These are phyloP conservation scores for Neurospora sp. DNA, from an alignment of 495 filamentous ascomycete genomes.

Conservation along the genomic window DNA sequence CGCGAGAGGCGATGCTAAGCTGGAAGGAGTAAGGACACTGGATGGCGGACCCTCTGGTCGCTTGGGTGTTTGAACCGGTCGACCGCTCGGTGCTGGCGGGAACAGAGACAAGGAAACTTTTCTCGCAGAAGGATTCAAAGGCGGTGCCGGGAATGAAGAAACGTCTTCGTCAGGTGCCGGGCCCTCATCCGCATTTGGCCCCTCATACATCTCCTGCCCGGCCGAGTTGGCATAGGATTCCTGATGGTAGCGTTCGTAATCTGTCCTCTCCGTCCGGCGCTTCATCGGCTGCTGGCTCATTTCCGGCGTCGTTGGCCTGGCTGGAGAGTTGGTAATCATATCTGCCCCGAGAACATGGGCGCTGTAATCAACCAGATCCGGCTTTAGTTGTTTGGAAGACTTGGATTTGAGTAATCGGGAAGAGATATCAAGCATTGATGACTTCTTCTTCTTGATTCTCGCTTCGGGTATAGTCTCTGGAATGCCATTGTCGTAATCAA, in stretches of 20 bases:
- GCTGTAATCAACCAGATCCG: slow-evolving; percentile 5
- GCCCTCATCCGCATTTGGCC: background rate
- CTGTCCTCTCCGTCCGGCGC: slow-evolving; percentile 18
- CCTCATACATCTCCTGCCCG: slow-evolving; percentile 17
- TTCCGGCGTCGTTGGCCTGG: slow-evolving; percentile 25
- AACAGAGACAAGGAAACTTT: slow-evolving; percentile 14
- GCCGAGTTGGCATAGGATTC: slow-evolving; percentile 33
- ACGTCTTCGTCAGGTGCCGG: slow-evolving; percentile 1
- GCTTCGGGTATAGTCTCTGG: slow-evolving; percentile 4
- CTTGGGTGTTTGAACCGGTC: slow-evolving; percentile 7
- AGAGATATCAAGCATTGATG: slow-evolving; percentile 38
- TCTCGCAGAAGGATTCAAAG: background rate
- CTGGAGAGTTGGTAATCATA: slow-evolving; percentile 27
- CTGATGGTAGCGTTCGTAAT: slow-evolving; percentile 45
- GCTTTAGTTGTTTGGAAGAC: slow-evolving; percentile 11
- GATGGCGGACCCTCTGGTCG: slow-evolving; percentile 6
- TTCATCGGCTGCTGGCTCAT: slow-evolving; percentile 17
- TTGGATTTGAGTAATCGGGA: slow-evolving; percentile 14
- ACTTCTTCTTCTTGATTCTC: slow-evolving; percentile 37
- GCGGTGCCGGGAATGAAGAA: slow-evolving; percentile 8
- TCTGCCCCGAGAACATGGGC: slow-evolving; percentile 17
- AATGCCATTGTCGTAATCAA: slow-evolving; percentile 30
- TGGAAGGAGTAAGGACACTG: slow-evolving; percentile 7
- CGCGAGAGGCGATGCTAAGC: slow-evolving; percentile 18
- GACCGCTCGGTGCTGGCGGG: background rate